Base-by-base conservation (phyloP, 257 asterid genomes). In the Nicotiana undulata region DNA sequence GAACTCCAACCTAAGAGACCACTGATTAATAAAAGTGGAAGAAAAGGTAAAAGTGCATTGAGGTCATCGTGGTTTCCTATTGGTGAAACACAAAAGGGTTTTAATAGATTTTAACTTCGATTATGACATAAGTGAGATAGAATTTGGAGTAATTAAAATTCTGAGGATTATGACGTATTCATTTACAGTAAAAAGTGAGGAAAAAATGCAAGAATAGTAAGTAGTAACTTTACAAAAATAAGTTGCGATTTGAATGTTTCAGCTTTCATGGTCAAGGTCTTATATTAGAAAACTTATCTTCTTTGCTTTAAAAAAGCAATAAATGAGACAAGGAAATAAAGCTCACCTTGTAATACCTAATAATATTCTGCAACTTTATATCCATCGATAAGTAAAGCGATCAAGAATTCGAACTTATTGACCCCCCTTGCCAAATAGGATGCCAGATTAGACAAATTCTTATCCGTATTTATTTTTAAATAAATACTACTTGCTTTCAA, bases 1-100 rank as follows among this genome's bases (percentile, higher is more conserved):
- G 84, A 70, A 58, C 53, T 70, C 67, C 82, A 76, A 75, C 55
- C 55, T 22, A 74, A 49, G 9, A 15, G 61, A 34, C 60, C 78
- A 72, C 61, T 49, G 15, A 46, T 44, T 72, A 46, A 12, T 70
- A 20, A 44, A 24, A 74, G 78, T 72, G 16, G 44, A 74, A 13
- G 61, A 49, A 74, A 74, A 49, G 55, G 24, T 5, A 22, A 49
- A 72, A 74, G 78, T 49, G 78, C 44, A 74, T 49, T 74, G 16
- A 74, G 44, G 60, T 74, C 22, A 49, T 49, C 9, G 61, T 24
- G 61, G 77, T 70, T 74, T 24, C 78, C 60, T 22, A 74, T 49
- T 74, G 22, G 78, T 49, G 20, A 74, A 22, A 49, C 78, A 74
- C 78, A 49, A 34, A 3, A 49, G 37, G 29, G 34, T 70, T 20